Conservation (phyloP, 148 eudicot species). For the Vaccinium myrtillus region DNA sequence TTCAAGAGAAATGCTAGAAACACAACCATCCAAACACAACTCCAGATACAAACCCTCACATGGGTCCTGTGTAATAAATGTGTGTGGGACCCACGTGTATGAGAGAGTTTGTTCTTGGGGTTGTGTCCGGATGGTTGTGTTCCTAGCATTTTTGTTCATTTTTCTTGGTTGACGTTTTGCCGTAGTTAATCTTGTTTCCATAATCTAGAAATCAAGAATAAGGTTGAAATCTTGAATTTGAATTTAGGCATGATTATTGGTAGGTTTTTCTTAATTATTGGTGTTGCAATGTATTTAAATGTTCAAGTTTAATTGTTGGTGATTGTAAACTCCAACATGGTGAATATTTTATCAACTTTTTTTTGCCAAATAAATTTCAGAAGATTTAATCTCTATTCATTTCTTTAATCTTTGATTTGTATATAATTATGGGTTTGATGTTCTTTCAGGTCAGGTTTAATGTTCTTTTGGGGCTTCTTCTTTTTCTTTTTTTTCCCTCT, state of each 20-base stretch:
- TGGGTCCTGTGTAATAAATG: not conserved
- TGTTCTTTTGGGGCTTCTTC: not conserved
- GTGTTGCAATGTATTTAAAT: too few species aligned
- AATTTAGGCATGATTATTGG: not conserved
- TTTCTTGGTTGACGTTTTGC: too few species aligned
- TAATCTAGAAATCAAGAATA: not conserved
- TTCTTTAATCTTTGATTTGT: not conserved
- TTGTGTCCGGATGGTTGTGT: too few species aligned
- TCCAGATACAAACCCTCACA: too few species aligned
- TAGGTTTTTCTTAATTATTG: not conserved
- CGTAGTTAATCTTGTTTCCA: not conserved
- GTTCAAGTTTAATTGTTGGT: not conserved
- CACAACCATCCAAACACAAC: too few species aligned
- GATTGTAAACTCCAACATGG: not conserved
- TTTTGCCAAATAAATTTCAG: too few species aligned
- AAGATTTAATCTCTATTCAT: too few species aligned
- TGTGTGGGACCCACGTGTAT: too few species aligned
- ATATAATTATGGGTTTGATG: not conserved
- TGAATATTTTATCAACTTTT: not conserved
- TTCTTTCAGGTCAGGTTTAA: not conserved
- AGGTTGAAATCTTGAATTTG: not conserved
- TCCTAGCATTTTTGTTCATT: not conserved
- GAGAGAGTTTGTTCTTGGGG: too few species aligned
- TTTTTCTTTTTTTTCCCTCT: slow-evolving; percentile 19
- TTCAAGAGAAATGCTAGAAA: too few species aligned